Conservation (phyloP, 2,329 filamentous ascomycete genomes). For the Fusarium pseudoanthophilum region DNA sequence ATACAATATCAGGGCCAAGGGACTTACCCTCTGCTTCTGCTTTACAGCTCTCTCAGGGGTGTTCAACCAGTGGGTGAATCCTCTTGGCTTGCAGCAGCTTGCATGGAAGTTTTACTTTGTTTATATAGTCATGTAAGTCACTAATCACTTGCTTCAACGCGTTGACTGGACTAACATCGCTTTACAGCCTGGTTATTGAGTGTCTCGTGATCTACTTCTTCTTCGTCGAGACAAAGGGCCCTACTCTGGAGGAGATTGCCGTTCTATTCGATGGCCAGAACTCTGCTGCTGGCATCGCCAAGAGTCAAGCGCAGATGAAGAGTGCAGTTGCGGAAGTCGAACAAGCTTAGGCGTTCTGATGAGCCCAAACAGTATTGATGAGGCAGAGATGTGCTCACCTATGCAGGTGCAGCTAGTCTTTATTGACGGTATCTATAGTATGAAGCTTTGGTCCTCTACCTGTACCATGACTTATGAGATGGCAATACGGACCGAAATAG, state of each 20-base stretch:
- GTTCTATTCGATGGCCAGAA: constrained; percentile 39
- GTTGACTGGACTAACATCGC: not conserved
- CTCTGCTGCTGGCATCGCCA: constrained; percentile 38
- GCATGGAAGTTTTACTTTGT: constrained; percentile 42
- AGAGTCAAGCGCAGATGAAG: constrained; percentile 35
- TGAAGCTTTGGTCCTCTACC: not conserved
- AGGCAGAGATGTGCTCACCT: not conserved
- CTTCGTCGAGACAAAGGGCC: constrained; percentile 40
- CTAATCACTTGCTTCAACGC: fast-evolving
- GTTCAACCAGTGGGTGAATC: constrained; percentile 42
- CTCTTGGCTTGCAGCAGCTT: constrained; percentile 36
- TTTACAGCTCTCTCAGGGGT: constrained; percentile 41
- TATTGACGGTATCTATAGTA: too few relatives aligned
- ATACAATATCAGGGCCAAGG: constrained; percentile 42
- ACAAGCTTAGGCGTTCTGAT: constrained; percentile 1
- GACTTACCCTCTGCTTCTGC: constrained; percentile 39
- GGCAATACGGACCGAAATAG: constrained; percentile 23
- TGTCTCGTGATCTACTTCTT: constrained; percentile 43
- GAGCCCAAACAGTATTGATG: fast-evolving
- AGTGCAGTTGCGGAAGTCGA: constrained; percentile 23
- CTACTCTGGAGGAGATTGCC: constrained; percentile 41
- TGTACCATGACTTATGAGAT: not conserved
- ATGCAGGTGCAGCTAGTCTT: not conserved
- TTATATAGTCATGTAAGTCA: constrained; percentile 40
- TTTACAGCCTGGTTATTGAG: constrained; percentile 32